Conservation (phyloP, 495 filamentous ascomycete genomes). For the Chaetomium tenue region DNA sequence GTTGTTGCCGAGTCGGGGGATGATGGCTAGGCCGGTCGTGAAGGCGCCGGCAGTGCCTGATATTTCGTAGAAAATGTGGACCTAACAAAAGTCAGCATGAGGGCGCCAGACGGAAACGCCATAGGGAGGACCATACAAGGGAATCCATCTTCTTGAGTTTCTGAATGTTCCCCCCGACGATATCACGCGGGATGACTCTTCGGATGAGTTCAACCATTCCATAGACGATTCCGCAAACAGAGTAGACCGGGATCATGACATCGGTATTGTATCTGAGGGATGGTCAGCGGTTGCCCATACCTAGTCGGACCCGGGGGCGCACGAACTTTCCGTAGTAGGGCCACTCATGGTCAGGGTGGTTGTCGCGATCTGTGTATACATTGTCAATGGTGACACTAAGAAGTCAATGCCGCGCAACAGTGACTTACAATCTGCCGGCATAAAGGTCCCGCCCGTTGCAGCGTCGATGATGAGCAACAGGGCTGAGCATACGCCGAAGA, state of each 20-base stretch:
- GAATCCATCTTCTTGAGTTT: conserved; percentile 48
- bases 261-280: conserved; percentile 39
- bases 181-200: conserved; percentile 46
- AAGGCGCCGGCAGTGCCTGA: conserved; percentile 46
- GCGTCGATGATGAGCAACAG: conserved; percentile 41
- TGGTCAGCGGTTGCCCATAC: neutral
- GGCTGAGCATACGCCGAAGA: conserved; percentile 44
- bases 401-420: neutral
- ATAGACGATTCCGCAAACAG: conserved; percentile 36
- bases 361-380: conserved; percentile 14
- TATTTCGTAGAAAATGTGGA: conserved; percentile 49
- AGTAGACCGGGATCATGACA: conserved; percentile 47
- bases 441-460: conserved; percentile 43
- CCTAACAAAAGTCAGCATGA: conserved; percentile 4
- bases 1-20: conserved; percentile 47
- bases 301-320: too few relatives aligned
- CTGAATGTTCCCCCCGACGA: conserved; percentile 47
- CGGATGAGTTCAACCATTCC: conserved; percentile 52
- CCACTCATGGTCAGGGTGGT: conserved; percentile 37
- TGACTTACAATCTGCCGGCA: conserved; percentile 28
- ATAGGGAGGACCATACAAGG: conserved; percentile 30
- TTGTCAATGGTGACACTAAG: neutral
- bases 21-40: conserved; percentile 43
- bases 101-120: too few relatives aligned
- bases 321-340: conserved; percentile 38